phyloP scores from a whole-genome alignment of 2,329 filamentous ascomycete species.

The Chaetomium olivaceum region DNA sequence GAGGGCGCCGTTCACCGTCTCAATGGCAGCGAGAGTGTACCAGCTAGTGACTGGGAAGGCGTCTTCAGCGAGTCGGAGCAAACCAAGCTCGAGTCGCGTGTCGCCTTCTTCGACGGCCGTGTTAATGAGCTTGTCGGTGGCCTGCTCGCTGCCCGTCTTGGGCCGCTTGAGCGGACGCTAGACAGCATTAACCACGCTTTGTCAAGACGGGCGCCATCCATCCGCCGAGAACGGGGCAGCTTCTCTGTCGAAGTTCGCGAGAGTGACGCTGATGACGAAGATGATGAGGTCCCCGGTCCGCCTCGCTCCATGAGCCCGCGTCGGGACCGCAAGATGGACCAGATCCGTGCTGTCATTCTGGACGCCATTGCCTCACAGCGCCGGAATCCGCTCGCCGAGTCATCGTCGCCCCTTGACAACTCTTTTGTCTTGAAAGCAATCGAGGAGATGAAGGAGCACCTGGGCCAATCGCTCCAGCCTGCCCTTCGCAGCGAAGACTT shows the following conservation, averaged over 20 bases:
- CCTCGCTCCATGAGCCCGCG: slow-evolving; percentile 75
- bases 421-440: slow-evolving; percentile 66
- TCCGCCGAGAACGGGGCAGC: slow-evolving; percentile 62
- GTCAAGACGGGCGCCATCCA: slow-evolving; percentile 55
- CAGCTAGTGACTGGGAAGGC: slow-evolving; percentile 89
- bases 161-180: slow-evolving; percentile 79
- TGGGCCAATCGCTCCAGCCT: slow-evolving; percentile 47
- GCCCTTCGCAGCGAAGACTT: slow-evolving; percentile 56
- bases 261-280: slow-evolving; percentile 94
- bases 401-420: slow-evolving; percentile 39
- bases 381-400: slow-evolving; percentile 41
- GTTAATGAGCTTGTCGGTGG: slow-evolving; percentile 83
- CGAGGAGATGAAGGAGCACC: slow-evolving; percentile 60
- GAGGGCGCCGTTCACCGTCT: slow-evolving; percentile 63
- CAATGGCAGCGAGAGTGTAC: slow-evolving; percentile 62
- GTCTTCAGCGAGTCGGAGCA: slow-evolving; percentile 81
- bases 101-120: slow-evolving; percentile 86
- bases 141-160: slow-evolving; percentile 72
- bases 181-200: slow-evolving; percentile 72
- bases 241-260: slow-evolving; percentile 69
- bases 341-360: slow-evolving; percentile 70
- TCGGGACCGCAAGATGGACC: slow-evolving; percentile 77
- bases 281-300: slow-evolving; percentile 65
- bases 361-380: slow-evolving; percentile 70
- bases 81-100: slow-evolving; percentile 76